Conservation (phyloP, 2,329 filamentous ascomycete genomes). For the Neonectria punicea region DNA sequence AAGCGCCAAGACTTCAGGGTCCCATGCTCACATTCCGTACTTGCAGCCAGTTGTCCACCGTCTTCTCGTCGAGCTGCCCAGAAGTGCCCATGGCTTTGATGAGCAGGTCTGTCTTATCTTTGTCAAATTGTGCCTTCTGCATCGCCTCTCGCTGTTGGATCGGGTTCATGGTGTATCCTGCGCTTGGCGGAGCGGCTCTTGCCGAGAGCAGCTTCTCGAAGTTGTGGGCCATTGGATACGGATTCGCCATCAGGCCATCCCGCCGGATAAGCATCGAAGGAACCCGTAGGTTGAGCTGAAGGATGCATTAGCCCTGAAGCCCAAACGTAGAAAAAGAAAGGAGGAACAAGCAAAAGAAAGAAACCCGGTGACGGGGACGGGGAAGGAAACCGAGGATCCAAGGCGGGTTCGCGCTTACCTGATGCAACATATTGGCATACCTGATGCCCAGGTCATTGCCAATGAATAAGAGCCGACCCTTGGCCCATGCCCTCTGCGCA, state of each 20-base stretch:
- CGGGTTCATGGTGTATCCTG: slow-evolving; percentile 54
- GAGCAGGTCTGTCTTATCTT: slow-evolving; percentile 55
- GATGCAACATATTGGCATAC: slow-evolving; percentile 65
- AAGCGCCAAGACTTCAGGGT: slow-evolving; percentile 19
- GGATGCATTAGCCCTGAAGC: slow-evolving; percentile 19
- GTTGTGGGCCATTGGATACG: slow-evolving; percentile 54
- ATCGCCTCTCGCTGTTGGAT: slow-evolving; percentile 60
- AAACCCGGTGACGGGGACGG: slow-evolving; percentile 3
- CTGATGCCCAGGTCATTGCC: slow-evolving; percentile 66
- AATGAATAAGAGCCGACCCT: slow-evolving; percentile 65
- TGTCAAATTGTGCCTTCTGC: slow-evolving; percentile 57
- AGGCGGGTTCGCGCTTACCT: slow-evolving; percentile 54
- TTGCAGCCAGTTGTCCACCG: slow-evolving; percentile 52
- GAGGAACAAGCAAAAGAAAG: slow-evolving; percentile 6
- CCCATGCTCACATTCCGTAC: slow-evolving; percentile 15
- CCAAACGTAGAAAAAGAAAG: slow-evolving; percentile 12
- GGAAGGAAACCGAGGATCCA: not conserved
- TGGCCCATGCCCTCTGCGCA: slow-evolving; percentile 65
- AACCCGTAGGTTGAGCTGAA: slow-evolving; percentile 65
- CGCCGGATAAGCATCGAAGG: slow-evolving; percentile 71
- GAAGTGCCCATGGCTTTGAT: slow-evolving; percentile 52
- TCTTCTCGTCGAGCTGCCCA: slow-evolving; percentile 50
- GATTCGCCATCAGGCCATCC: slow-evolving; percentile 60
- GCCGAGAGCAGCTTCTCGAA: slow-evolving; percentile 59
- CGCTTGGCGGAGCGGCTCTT: slow-evolving; percentile 47